phyloP scores from a whole-genome alignment of 1,284 basidiomycete genomes.

The Ustilago hordei region DNA sequence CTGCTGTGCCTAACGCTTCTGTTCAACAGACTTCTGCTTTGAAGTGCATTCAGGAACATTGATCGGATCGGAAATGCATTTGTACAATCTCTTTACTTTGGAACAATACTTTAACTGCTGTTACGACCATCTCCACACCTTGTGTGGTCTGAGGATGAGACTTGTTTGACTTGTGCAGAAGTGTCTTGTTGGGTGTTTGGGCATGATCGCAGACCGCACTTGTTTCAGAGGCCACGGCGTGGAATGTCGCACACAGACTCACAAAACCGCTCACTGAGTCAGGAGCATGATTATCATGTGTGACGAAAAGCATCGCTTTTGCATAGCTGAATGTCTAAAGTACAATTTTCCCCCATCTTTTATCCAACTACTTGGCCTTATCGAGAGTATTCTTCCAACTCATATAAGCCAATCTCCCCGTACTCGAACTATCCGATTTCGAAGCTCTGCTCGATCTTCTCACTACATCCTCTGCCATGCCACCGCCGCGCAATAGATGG shows the following conservation, averaged over 20 bases:
- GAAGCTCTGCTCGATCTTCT: constrained; percentile 9
- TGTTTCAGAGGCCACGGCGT: too few species aligned
- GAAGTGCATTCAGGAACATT: constrained; percentile 42
- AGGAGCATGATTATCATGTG: too few species aligned
- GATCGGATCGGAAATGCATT: constrained; percentile 1
- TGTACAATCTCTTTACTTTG: too few species aligned
- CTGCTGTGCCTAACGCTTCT: not conserved
- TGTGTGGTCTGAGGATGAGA: too few species aligned
- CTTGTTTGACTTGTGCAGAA: too few species aligned
- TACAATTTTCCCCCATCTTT: not conserved
- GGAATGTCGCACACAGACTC: too few species aligned
- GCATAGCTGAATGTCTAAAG: not conserved
- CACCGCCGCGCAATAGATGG: not conserved
- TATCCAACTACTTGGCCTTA: constrained; percentile 17
- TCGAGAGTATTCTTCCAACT: constrained; percentile 41
- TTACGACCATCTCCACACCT: too few species aligned
- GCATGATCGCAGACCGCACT: too few species aligned
- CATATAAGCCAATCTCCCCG: constrained; percentile 24
- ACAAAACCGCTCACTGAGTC: too few species aligned
- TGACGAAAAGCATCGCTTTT: too few species aligned
- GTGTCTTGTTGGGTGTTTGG: too few species aligned
- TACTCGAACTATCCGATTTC: not conserved
- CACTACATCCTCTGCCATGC: constrained; percentile 15
- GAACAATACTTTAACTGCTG: too few species aligned
- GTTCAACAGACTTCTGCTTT: constrained; percentile 11